A percentile compares a stretch with the other conserved stretches of the same genome.
Conservation (phyloP, 2,329 filamentous ascomycete genomes). For the Fusarium illudens region DNA sequence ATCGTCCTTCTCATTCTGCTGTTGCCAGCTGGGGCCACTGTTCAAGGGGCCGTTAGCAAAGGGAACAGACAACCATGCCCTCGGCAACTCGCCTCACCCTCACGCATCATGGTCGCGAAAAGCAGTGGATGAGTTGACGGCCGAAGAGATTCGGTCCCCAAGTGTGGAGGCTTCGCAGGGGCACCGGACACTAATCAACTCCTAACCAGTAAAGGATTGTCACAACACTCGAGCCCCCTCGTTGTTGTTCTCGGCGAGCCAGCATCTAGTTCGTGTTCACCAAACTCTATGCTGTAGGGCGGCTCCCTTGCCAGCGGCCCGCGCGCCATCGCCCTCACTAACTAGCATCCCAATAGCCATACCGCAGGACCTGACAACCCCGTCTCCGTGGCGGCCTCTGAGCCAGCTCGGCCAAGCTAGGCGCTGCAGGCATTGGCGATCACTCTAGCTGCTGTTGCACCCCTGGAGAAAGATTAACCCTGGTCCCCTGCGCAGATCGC, state of each 20-base stretch:
- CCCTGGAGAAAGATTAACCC: constrained; percentile 34
- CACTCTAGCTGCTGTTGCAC: constrained; percentile 31
- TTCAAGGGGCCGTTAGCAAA: not conserved
- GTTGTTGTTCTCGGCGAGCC: constrained; percentile 2
- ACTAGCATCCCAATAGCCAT: constrained; percentile 30
- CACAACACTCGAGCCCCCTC: constrained; percentile 13
- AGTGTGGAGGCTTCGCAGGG: constrained; percentile 19
- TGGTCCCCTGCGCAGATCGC: constrained; percentile 42
- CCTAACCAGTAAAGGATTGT: constrained; percentile 17
- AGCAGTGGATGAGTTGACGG: not conserved
- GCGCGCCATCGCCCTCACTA: constrained; percentile 33
- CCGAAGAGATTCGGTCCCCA: constrained; percentile 28
- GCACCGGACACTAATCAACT: constrained; percentile 26
- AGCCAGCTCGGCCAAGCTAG: constrained; percentile 13
- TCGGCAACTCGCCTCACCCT: not conserved
- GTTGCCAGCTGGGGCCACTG: not conserved
- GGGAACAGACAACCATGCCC: not conserved
- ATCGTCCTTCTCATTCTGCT: not conserved
- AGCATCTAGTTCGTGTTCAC: constrained; percentile 18
- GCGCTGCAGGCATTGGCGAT: constrained; percentile 38
- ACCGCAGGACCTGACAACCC: constrained; percentile 29
- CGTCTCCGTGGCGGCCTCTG: constrained; percentile 23
- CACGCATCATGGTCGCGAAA: not conserved
- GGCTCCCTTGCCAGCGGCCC: constrained; percentile 32
- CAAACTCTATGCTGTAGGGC: constrained; percentile 32